Evolutionary conservation across 2,329 filamentous ascomycete genomes (phyloP), one percentile per base, ranked within the genome.

Genomic region (Botryotinia narcissicola): DNA sequence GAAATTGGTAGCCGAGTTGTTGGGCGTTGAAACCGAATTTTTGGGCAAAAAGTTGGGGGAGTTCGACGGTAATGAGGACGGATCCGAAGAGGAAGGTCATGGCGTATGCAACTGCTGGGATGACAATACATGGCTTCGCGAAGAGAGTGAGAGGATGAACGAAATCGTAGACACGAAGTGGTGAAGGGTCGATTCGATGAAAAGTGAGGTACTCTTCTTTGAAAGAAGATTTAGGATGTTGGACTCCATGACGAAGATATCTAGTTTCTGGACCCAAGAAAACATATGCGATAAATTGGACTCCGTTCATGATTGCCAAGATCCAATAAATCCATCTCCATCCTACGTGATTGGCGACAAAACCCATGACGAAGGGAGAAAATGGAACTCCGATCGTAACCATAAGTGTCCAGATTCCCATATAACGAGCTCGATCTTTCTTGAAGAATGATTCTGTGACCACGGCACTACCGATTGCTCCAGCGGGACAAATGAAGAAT

Each of bases 11-110:
- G 0, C 88, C 88, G 22, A 90, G 83, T 74, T 89, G 85, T 78
- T 90, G 84, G 0, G 86, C 78, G 76, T 89, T 86, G 81, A 90
- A 84, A n/a, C 83, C 83, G 73, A 89, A 91, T 73, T 86, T 86
- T 40, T 83, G 80, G 12, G 84, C 83, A 74, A 89, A 87, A 1
- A 90, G 82, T 73, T 89, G 87, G 0, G 88, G 88, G 3, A 90
- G 87, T 76, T 90, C 88, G 37, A 90, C 84, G 0, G 87, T 87
- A 72, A 85, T 81, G 75, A 89, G 81, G 22, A 89, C 84, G 60
- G 83, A 85, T 48, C 80, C 83, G 77, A 87, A 90, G 5, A 87
- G 82, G 79, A 90, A 90, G 12, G 88, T 82, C 84, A 90, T 87
- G 10, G 86, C 81, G 78, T 90, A 89, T 8, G 86, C 84, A n/a